Evolutionary conservation across 495 filamentous ascomycete genomes (phyloP).

Genomic region (Aspergillus bridgeri): DNA sequence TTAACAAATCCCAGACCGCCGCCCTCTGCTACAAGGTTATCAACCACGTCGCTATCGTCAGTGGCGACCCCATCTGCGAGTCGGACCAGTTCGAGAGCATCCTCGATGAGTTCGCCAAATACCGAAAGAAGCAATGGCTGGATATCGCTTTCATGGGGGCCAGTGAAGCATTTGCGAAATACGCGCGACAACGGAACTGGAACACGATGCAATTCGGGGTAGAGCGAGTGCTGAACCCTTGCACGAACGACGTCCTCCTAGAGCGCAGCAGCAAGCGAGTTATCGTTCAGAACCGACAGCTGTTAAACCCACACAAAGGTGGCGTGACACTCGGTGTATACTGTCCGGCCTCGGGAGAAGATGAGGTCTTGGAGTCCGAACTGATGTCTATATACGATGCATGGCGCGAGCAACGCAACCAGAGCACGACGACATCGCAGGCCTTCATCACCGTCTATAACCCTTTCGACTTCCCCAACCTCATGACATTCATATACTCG

Average conservation of each 20-base stretch:
- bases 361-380: slow-evolving; percentile 27
- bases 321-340: slow-evolving; percentile 34
- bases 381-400: slow-evolving; percentile 36
- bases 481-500: slow-evolving; percentile 45
- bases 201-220: slow-evolving; percentile 39
- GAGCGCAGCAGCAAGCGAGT: slow-evolving; percentile 39
- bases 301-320: slow-evolving; percentile 34
- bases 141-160: slow-evolving; percentile 40
- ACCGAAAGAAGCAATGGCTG: slow-evolving; percentile 25
- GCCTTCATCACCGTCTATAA: slow-evolving; percentile 45
- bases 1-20: slow-evolving; percentile 32
- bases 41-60: slow-evolving; percentile 33
- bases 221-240: slow-evolving; percentile 41
- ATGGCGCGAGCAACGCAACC: slow-evolving; percentile 37
- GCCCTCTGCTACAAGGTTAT: slow-evolving; percentile 40
- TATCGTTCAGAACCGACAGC: slow-evolving; percentile 32
- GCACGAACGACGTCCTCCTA: slow-evolving; percentile 38
- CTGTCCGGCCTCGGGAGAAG: slow-evolving; percentile 24
- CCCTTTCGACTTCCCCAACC: slow-evolving; percentile 35
- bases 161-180: slow-evolving; percentile 15
- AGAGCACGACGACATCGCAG: slow-evolving; percentile 20
- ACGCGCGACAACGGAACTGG: slow-evolving; percentile 27
- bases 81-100: slow-evolving; percentile 19
- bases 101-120: slow-evolving; percentile 35
- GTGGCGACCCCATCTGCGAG: slow-evolving; percentile 40